Base-by-base conservation (phyloP, 2,329 filamentous ascomycete genomes). In the Aspergillus hiratsukae region DNA sequence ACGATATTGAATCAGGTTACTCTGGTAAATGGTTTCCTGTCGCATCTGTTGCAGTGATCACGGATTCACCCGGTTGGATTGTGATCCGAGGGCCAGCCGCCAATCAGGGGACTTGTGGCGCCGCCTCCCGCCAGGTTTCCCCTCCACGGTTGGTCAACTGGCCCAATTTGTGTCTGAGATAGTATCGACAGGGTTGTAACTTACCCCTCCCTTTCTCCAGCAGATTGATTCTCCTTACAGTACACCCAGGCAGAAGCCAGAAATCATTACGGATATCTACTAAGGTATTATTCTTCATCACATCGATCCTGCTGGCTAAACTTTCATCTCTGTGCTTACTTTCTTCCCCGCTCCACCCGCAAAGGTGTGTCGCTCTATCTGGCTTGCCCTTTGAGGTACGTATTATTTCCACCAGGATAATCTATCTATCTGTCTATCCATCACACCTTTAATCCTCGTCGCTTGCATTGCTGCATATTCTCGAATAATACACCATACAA, bases 91-190 rank as follows among this genome's bases (percentile, higher is more conserved):
- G 28, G 41, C 19, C 14, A 41, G 35, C 52, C 56, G 53, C 61
- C 59, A 62, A 62, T 62, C 45, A 59, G 17, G 3, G 7, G 17
- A 10, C 31, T 17, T 51, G 56, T 56, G 59, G 59, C 59, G 57
- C 57, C 58, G 52, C 58, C 58, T 59, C 55, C 55, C 52, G 52
- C 45, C 53, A 45, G 51, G 35, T 31, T 25, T 17, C 50, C 46
- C 21, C 35, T 23, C n/a, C 28, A 23, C 19, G 19, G 28, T 49
- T 55, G 37, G 41, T 43, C 53, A 35, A 35, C 31, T 17, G 31
- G 31, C 31, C 31, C 11, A 35, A 17, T 35, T 35, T 7, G 29
- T 35, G 31, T 35, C 14, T 35, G 31, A 35, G 31, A 35, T 17
- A n/a, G n/a, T n/a, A 35, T 14, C 5, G 11, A 14, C 31, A 35